Evolutionary conservation across 2,329 filamentous ascomycete species (phyloP), one percentile per base, ranked within the genome.

Genomic region (Didymella keratinophila): DNA sequence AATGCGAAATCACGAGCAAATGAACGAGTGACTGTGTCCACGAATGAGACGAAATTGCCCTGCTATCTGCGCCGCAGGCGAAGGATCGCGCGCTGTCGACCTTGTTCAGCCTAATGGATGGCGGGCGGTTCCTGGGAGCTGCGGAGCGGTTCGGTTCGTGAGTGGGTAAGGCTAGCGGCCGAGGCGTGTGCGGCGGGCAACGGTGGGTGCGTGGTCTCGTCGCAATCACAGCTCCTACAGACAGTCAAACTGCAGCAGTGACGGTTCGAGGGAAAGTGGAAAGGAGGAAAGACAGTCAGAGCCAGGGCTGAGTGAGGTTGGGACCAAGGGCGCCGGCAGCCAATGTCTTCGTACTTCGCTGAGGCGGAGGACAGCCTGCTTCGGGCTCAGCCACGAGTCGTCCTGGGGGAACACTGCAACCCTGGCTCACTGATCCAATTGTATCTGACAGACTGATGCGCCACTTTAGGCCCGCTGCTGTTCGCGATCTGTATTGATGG

Each of bases 281-380:
- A 43, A 42, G 51, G 18, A 28, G 27, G 36, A 47, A 34, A 44
- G 43, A 45, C 42, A 44, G 43, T 48, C 41, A 60, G 46, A 60
- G 56, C 39, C 56, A 54, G 57, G 56, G 47, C 47, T 58, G 56
- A 56, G 57, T 52, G 52, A 60, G 52, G 52, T 44, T 56, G 52
- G 47, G 48, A 52, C 52, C 48, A 60, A 56, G 52, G 47, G 52
- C 43, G 48, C 48, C 43, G 42, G 44, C 43, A 44, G 51, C 57
- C 57, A 52, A 48, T 51, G 52, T 52, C 57, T 60, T 60, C 57
- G 57, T 60, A 60, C 50, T 49, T 58, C 51, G 57, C 57, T 60
- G 57, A 49, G 57, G 57, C 57, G 57, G 57, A 60, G 52, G 57
- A 48, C 48, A 56, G 44, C 52, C 57, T 60, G 52, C 36, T 60